Evolutionary conservation across 192 early-diverging fungal genomes (phyloP).

Genomic region (Linnemannia elongata): DNA sequence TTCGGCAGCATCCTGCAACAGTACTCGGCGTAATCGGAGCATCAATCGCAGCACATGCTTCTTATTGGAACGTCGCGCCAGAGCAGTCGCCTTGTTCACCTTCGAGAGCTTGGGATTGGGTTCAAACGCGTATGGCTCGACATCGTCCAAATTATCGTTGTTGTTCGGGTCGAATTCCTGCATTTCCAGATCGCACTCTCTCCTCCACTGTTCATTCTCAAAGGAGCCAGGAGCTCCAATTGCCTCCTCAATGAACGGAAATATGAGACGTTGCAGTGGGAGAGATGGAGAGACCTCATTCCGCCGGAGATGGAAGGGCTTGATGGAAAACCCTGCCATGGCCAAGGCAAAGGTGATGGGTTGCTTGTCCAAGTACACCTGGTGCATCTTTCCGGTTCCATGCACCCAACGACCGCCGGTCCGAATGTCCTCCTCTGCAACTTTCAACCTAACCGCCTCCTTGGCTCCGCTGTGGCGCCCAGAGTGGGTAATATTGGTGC

Average conservation of each 20-base stretch:
- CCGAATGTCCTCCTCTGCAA: constrained; percentile 7
- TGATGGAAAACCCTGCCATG: constrained; percentile 9
- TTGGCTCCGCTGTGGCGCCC: constrained; percentile 11
- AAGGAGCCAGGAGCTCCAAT: background rate
- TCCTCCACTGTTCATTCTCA: too few species aligned
- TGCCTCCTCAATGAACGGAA: constrained; percentile 17
- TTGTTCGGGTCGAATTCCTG: too few species aligned
- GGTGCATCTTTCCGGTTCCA: background rate
- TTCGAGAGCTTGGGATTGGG: background rate
- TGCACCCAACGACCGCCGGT: constrained; percentile 4
- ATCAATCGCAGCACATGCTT: background rate
- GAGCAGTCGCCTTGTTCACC: background rate
- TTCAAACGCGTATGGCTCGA: too few species aligned
- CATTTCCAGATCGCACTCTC: too few species aligned
- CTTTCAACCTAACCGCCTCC: background rate
- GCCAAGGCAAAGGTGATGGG: constrained; percentile 8
- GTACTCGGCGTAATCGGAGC: too few species aligned
- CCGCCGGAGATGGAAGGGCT: constrained; percentile 7
- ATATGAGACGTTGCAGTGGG: background rate
- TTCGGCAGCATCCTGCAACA: background rate
- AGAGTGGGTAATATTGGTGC: background rate
- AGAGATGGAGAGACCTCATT: background rate
- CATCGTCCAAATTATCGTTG: too few species aligned
- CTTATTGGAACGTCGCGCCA: background rate
- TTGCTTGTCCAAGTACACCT: constrained; percentile 4